Percentiles rank a stretch among this genome's conserved stretches.
Conservation (phyloP, 2,329 filamentous ascomycete genomes). For the Kalmusia sp. region DNA sequence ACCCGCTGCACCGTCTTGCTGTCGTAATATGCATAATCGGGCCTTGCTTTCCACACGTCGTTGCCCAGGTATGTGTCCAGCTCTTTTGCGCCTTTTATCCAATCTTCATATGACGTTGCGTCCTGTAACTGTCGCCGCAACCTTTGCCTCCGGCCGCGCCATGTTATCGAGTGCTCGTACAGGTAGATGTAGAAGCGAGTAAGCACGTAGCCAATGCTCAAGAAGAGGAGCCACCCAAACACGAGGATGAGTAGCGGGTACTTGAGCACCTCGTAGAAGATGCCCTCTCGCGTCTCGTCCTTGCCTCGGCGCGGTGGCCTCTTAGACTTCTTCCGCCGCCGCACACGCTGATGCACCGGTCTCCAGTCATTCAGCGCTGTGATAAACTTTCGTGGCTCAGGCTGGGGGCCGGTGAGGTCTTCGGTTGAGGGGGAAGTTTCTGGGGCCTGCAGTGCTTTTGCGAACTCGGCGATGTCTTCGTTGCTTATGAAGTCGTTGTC, state of each 20-base stretch:
- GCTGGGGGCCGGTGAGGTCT: constrained; percentile 57
- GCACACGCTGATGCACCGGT: constrained; percentile 78
- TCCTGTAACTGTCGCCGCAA: constrained; percentile 74
- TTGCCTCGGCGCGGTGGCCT: constrained; percentile 59
- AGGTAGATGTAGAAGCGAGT: constrained; percentile 89
- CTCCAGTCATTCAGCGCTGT: constrained; percentile 96
- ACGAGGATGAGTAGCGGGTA: constrained; percentile 89
- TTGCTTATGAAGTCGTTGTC: constrained; percentile 78
- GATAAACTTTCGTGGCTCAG: constrained; percentile 66
- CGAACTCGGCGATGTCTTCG: constrained; percentile 79
- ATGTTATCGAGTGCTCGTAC: constrained; percentile 91
- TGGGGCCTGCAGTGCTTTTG: constrained; percentile 80
- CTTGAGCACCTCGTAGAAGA: constrained; percentile 86
- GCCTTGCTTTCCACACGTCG: constrained; percentile 78
- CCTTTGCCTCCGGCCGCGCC: constrained; percentile 79
- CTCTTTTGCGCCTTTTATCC: constrained; percentile 79
- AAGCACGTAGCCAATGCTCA: constrained; percentile 76
- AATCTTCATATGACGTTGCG: constrained; percentile 79
- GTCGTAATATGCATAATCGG: constrained; percentile 82
- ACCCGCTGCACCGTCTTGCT: constrained; percentile 81
- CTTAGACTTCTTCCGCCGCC: constrained; percentile 49
- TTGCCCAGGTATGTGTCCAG: constrained; percentile 85
- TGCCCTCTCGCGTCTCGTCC: constrained; percentile 94
- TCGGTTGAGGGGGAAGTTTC: constrained; percentile 72
- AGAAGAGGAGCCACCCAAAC: constrained; percentile 77